Evolutionary conservation across 257 asterid species (phyloP), one percentile per base, ranked within the genome.

Genomic region (Fraxinus quadrangulata): DNA sequence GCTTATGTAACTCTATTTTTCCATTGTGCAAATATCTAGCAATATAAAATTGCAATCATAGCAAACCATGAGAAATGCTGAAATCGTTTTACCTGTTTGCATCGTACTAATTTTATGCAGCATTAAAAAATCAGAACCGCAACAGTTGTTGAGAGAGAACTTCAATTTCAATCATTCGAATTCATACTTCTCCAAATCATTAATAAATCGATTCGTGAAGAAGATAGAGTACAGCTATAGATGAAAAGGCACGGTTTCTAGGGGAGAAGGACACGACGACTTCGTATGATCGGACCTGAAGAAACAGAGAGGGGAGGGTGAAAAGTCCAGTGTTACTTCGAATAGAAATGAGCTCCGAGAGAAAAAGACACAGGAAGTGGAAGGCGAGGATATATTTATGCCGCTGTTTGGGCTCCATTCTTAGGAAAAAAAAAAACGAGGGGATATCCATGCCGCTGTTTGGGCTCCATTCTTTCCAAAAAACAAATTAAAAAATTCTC

Each of bases 51-150:
- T 61, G 31, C 78, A 69, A 24, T 63, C 8, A 47, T 26, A 10
- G 31, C 14, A 72, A 33, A 31, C 12, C 17, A 7, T 30, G 11
- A 0, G 33, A 8, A 8, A 67, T 49, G 39, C 13, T 24, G 4
- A 49, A 72, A 4, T 56, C 47, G 19, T 21, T 26, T 71, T 37
- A 87, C 94, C 94, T 81, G 92, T 79, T 81, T 85, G 86, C 82
- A 88, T 81, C 89, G 80, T 75, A 26, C 24, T 2, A 12, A 42
- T 51, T 21, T 31, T 40, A 54, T 19, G 63, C 65, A 30, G 51
- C 13, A 39, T 11, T 8, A 39, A 39, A 39, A 51, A 70, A 23
- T 74, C 67, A 30, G 9, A 80, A 75, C 14, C 79, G 75, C 77
- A 36, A 13, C 83, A 85, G 74, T 28, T 77, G 78, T 13, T 45